Evolutionary conservation across 495 filamentous ascomycete genomes (phyloP), one percentile per base, ranked within the genome.

Genomic region (Penicillium maclennaniae): DNA sequence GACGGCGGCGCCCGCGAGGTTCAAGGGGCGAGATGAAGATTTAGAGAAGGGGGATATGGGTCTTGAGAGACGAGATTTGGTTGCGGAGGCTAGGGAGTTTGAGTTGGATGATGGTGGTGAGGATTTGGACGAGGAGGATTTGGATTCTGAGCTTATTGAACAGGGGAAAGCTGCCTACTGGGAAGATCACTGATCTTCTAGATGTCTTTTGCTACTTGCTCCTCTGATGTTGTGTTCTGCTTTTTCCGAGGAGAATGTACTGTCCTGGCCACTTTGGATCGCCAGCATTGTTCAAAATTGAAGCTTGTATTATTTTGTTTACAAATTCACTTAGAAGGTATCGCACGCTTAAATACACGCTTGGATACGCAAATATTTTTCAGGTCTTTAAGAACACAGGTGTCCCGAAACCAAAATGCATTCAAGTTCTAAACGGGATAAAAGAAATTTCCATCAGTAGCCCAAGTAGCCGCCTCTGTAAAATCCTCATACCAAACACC

Each of bases 401-500:
- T 39, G 17, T 40, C 38, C 38, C 7, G n/a, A 40, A 40, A 15
- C 19, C 23, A 6, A 28, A 12, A 45, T 14, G 2, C n/a, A 26
- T 39, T 31, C 20, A 45, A 27, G 2, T 1, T 38, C 45, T 54
- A 54, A n/a, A 4, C 41, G 5, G 47, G 54, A 43, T 56, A 62
- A 31, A 43, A 58, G 31, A 59, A 92, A 19, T 71, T 67, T 9
- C 86, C 84, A 63, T 85, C 71, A 3, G 25, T 63, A 17, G 73
- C 71, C 88, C 91, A 90, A 27, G 71, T 78, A 12, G 85, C 88
- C 0, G 91, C 86, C 48, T 79, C 83, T 12, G 88, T 89, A 58
- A 91, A 96, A 69, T 96, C 91, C 49, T 80, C 83, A 59, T 77
- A 80, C 45, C 69, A 68, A 43, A 82, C 79, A 0, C 87, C 87